Evolutionary conservation across 148 eudicot species (phyloP).

Genomic region (Camellia granthamiana): DNA sequence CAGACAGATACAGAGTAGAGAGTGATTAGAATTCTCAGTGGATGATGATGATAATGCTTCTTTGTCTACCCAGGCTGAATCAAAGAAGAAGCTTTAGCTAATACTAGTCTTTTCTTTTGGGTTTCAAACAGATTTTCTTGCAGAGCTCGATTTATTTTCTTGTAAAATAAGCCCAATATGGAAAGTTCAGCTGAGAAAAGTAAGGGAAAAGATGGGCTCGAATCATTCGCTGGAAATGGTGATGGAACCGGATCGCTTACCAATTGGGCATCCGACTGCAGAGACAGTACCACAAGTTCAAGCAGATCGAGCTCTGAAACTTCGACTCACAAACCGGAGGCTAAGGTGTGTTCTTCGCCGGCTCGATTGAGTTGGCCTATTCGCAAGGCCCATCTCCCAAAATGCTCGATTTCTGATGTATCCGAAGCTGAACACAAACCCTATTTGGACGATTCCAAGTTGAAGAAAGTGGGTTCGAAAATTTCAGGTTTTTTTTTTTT

Average conservation of each 20-base stretch:
- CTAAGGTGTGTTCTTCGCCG: conserved; percentile 33
- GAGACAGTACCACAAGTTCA: conserved; percentile 37
- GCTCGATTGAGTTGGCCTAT: conserved; percentile 80
- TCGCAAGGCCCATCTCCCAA: conserved; percentile 41
- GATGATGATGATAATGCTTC: neutral
- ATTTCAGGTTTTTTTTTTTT: conserved; percentile 44
- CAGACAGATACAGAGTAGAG: too few relatives aligned
- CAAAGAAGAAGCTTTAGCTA: neutral
- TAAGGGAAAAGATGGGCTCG: conserved; percentile 31
- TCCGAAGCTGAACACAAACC: conserved; percentile 27
- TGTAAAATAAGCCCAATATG: conserved; percentile 15
- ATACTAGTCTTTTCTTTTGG: neutral
- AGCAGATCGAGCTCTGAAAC: conserved; percentile 44
- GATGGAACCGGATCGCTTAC: conserved; percentile 18
- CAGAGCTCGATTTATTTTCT: neutral
- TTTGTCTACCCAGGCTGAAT: neutral
- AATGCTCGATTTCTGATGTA: conserved; percentile 29
- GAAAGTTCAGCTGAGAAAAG: conserved; percentile 23
- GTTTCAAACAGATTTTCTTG: conserved; percentile 14
- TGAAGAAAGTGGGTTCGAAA: conserved; percentile 49
- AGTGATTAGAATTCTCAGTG: neutral
- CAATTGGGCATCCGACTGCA: conserved; percentile 34
- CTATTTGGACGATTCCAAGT: conserved; percentile 33
- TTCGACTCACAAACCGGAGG: conserved; percentile 17
- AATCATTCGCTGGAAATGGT: conserved; percentile 25